Evolutionary conservation across 768 basidiomycete genomes (phyloP).

Genomic region (Postia placenta): DNA sequence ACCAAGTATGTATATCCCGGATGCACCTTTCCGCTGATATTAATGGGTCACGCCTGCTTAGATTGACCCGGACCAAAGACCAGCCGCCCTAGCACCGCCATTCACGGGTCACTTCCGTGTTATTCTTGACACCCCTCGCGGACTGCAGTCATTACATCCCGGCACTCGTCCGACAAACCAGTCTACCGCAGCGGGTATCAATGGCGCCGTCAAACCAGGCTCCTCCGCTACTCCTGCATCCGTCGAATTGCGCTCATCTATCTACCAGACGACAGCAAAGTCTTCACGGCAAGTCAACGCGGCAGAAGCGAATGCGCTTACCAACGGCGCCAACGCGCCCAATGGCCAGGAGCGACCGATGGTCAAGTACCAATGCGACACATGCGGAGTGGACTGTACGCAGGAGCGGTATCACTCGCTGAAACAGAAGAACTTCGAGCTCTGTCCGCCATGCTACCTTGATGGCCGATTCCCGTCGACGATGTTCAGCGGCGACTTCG

Average conservation of each 20-base stretch:
- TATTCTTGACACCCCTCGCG: constrained; percentile 93
- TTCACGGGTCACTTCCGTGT: constrained; percentile 99
- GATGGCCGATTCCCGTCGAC: constrained; percentile 94
- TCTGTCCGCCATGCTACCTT: constrained; percentile 90
- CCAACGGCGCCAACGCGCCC: constrained; percentile 45
- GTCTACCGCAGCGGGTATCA: constrained; percentile 35
- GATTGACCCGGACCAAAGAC: constrained; percentile 96
- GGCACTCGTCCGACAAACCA: constrained; percentile 56
- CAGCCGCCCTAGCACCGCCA: constrained; percentile 90
- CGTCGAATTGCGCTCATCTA: constrained; percentile 81
- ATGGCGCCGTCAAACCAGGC: constrained; percentile 39
- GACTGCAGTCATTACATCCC: constrained; percentile 88
- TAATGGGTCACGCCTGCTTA: constrained; percentile 30
- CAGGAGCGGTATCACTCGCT: constrained; percentile 85
- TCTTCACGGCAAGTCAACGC: constrained; percentile 65
- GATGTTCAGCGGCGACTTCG: constrained; percentile 97
- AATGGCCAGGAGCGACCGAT: constrained; percentile 38
- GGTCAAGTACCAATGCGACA: constrained; percentile 75
- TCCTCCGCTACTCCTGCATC: constrained; percentile 57
- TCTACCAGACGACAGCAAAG: constrained; percentile 86
- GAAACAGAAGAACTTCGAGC: constrained; percentile 85
- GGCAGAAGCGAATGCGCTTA: constrained; percentile 60
- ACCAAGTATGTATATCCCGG: constrained; percentile 63
- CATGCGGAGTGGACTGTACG: constrained; percentile 93
- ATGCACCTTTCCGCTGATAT: too few species aligned